Base-by-base conservation (phyloP, 495 filamentous ascomycete genomes). In the Xylaria intraflava region DNA sequence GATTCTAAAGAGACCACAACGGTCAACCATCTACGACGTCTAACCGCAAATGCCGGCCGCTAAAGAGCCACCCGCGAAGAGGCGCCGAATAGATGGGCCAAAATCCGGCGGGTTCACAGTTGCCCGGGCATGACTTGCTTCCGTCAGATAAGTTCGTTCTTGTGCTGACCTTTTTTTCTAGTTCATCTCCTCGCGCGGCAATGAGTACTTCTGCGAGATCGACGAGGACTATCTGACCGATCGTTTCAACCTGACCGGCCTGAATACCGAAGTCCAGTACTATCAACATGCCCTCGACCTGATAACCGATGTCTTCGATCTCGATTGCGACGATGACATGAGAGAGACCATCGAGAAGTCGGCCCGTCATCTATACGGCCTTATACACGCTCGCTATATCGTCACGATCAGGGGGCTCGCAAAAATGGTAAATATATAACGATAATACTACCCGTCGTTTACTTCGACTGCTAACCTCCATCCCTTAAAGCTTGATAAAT, bases 171-270 rank as follows among this genome's bases (percentile, higher is more conserved):
- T 49, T 14, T 22, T 45, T 16, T 40, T 58, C 48, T 64, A 95
- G 93, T 99, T 99, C 75, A 95, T 96, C 55, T 95, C 90, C 1
- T 95, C 90, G 4, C 83, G 93, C 17, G 93, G 93, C 55, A 96
- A 99, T 72, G 93, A 99, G 67, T 99, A 99, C 71, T 99, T 96
- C 60, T 99, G 93, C 78, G 93, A 99, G 62, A 96, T 99, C 55
- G 93, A 99, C 68, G 93, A 99, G 68, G 93, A 99, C 56, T 99
- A 99, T 67, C 77, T 99, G 16, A 97, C 92, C 46, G 93, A 99
- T 68, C 86, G 93, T 36, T 99, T 99, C 78, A 99, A 99, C 69
- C 77, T 99, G 29, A 99, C 93, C 10, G 93, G 92, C 38, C 81
- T 99, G 29, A 96, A 97, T 69, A 89, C 90, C 29, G 93, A 99